Evolutionary conservation across 1,284 basidiomycete species (phyloP), one percentile per base, ranked within the genome.

Genomic region (Sporisorium reilianum): DNA sequence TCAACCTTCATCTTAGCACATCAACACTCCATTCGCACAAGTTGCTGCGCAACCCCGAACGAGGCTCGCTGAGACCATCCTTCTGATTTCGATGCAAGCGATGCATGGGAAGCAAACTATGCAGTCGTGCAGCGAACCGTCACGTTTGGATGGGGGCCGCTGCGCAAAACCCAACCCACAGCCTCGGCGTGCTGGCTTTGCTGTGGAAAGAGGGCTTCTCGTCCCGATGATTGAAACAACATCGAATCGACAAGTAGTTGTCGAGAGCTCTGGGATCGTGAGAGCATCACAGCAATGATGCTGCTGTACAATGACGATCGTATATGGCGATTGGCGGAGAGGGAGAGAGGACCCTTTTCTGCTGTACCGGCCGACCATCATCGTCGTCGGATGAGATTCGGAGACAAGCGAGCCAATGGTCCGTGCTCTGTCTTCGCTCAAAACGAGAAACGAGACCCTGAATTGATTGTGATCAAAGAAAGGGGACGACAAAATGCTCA

Each of bases 401-500:
- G n/a, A 3, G 45, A 28, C 12, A 46, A 46, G 26, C 46, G 46
- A 48, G 46, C 46, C 10, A 30, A 6, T 48, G 46, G 46, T 48
- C 46, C 46, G 46, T 48, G 46, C 46, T 48, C 28, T 9, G n/a
- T n/a, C 28, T 48, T 6, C 6, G 6, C 20, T 20, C 26, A 28
- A 30, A 9, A 9, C 28, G 28, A 30, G 46, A 30, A 28, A 48
- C 46, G 46, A 30, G 46, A 48, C 46, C 46, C 46, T 48, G 30
- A 36, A 50, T 36, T 23, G 28, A 50, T 36, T 23, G 28, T 11
- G 30, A 49, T 18, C 28, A 22, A 49, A 28, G 25, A 46, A n/a
- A 30, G 26, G 14, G 8, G 30, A 46, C 26, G 26, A 18, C 2
- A 12, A 26, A 45, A 26, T 6, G 16, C 20, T 22, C 6, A 34